Conservation (phyloP, 345 rosid species). For the Euphorbia lathyris region DNA sequence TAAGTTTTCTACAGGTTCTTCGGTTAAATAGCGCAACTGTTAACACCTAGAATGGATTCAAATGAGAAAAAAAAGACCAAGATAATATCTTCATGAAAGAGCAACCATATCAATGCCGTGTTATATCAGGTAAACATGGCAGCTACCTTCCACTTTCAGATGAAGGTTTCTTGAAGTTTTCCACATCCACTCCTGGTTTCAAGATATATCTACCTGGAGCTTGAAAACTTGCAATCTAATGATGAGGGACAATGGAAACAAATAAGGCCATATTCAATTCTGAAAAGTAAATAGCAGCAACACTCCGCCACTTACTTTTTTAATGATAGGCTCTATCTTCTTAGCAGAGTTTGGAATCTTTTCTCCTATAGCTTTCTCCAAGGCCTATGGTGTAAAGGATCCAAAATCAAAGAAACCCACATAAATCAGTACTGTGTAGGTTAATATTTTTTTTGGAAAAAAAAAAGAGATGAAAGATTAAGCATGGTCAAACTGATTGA, state of each 20-base stretch:
- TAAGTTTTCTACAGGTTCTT: not conserved
- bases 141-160: slow-evolving; percentile 76
- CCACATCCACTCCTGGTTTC: slow-evolving; percentile 64
- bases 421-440: not conserved
- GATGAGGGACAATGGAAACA: slow-evolving; percentile 33
- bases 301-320: slow-evolving; percentile 50
- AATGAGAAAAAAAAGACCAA: slow-evolving; percentile 1
- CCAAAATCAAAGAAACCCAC: not conserved
- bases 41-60: slow-evolving; percentile 4
- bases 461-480: not conserved
- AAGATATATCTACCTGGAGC: slow-evolving; percentile 77
- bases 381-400: slow-evolving; percentile 37
- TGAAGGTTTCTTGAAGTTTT: slow-evolving; percentile 52
- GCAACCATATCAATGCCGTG: slow-evolving; percentile 10
- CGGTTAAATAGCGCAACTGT: slow-evolving; percentile 1
- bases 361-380: slow-evolving; percentile 83
- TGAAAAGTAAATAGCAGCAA: slow-evolving; percentile 21
- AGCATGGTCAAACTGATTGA: not conserved
- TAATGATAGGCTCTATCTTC: slow-evolving; percentile 69
- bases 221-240: slow-evolving; percentile 80
- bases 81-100: not conserved
- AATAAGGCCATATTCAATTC: slow-evolving; percentile 22
- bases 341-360: slow-evolving; percentile 50
- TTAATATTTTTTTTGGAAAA: not conserved
- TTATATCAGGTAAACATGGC: slow-evolving; percentile 9